phyloP scores from a whole-genome alignment of 73 alveolate species.

The Tetrahymena elliotti region DNA sequence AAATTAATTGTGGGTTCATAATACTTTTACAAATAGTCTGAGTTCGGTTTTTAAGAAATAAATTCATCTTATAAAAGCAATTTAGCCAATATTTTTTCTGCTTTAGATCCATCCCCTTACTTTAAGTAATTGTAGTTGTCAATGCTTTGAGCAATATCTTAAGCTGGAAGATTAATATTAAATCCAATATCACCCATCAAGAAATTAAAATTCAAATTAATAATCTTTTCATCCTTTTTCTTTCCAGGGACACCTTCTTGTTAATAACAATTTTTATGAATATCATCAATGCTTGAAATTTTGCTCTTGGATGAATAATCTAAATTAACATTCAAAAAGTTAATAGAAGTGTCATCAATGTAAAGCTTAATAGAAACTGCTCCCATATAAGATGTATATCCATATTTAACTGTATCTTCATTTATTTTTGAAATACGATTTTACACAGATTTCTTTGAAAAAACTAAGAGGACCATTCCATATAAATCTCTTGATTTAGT shows the following conservation, averaged over 20 bases:
- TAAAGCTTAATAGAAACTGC: neutral
- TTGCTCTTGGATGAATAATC: neutral
- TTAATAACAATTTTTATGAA: neutral
- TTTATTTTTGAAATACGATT: constrained; percentile 32
- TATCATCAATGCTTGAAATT: neutral
- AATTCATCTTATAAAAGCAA: neutral
- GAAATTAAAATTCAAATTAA: neutral
- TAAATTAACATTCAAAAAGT: neutral
- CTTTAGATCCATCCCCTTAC: neutral
- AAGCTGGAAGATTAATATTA: neutral
- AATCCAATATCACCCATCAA: neutral
- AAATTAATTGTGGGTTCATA: neutral
- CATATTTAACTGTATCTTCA: constrained; percentile 24
- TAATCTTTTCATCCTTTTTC: neutral
- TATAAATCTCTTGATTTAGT: constrained; percentile 22
- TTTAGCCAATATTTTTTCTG: neutral
- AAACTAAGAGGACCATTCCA: constrained; percentile 14
- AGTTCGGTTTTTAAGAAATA: neutral
- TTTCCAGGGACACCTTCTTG: neutral
- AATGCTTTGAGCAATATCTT: neutral
- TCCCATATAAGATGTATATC: constrained; percentile 1
- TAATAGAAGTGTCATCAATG: neutral
- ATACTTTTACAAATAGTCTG: neutral
- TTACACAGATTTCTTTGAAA: constrained; percentile 12
- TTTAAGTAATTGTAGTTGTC: neutral